Percentiles rank a stretch among this genome's conserved stretches.
Evolutionary conservation across 2,329 filamentous ascomycete species (phyloP).

Genomic region (Botryotinia convoluta): DNA sequence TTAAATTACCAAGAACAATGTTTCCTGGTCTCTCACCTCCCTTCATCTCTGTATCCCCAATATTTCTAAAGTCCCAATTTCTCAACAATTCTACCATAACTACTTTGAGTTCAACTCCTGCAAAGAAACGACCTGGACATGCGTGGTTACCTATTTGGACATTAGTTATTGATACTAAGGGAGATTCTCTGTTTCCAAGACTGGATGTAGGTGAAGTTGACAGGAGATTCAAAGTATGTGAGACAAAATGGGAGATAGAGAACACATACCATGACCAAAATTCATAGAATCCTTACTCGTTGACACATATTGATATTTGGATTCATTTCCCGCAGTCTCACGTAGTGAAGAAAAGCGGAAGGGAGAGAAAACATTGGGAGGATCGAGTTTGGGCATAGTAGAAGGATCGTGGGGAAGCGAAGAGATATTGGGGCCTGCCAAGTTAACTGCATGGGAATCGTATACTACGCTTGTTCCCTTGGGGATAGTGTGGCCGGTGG

Average conservation of each 20-base stretch:
- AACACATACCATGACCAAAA: slow-evolving; percentile 12
- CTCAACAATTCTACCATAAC: neutral
- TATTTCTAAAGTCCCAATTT: neutral
- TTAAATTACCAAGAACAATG: accelerated
- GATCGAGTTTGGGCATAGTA: neutral
- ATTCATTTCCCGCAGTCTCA: neutral
- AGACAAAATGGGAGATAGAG: neutral
- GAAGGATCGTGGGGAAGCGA: neutral
- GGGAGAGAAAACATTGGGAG: neutral
- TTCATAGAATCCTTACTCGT: neutral
- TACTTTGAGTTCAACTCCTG: neutral
- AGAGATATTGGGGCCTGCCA: neutral
- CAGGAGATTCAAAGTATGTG: neutral
- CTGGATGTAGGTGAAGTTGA: neutral
- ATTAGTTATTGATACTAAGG: too few relatives aligned
- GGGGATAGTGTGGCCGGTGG: neutral
- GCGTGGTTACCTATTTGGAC: neutral
- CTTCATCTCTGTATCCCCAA: neutral
- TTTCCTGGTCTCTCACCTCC: neutral
- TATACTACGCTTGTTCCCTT: neutral
- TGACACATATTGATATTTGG: neutral
- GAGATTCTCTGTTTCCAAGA: neutral
- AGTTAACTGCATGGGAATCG: neutral
- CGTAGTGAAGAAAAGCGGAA: neutral
- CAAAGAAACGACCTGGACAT: slow-evolving; percentile 6